Evolutionary conservation across 2,329 filamentous ascomycete genomes (phyloP).

Genomic region (Fusarium hostae): DNA sequence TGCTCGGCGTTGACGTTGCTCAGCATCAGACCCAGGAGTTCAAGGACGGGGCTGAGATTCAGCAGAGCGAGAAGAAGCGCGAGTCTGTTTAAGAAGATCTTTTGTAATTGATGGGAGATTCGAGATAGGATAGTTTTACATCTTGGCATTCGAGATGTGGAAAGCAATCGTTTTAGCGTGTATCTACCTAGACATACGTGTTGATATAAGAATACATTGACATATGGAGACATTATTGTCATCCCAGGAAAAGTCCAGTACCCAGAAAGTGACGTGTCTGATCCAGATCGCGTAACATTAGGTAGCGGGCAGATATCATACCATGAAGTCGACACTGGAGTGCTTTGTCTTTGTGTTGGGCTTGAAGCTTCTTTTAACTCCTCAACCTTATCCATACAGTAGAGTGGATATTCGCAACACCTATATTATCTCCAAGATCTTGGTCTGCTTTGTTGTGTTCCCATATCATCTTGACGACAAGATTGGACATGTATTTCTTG

Average conservation of each 20-base stretch:
- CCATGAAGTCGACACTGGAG: neutral
- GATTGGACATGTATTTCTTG: neutral
- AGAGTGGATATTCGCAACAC: neutral
- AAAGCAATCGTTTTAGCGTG: neutral
- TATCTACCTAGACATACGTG: neutral
- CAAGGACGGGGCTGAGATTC: slow-evolving; percentile 41
- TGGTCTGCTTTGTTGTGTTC: neutral
- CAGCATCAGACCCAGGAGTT: slow-evolving; percentile 26
- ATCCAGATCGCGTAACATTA: neutral
- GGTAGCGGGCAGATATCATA: neutral
- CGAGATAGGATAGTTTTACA: neutral
- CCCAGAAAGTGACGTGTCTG: neutral
- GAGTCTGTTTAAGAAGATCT: slow-evolving; percentile 31
- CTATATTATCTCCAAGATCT: neutral
- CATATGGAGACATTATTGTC: neutral
- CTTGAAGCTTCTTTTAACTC: neutral
- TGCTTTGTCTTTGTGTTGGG: neutral
- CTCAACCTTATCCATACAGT: neutral
- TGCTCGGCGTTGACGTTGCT: slow-evolving; percentile 34
- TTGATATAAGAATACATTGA: slow-evolving; percentile 3
- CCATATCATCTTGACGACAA: neutral
- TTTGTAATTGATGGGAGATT: neutral
- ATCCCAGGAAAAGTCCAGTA: too few species aligned
- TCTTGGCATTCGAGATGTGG: slow-evolving; percentile 1
- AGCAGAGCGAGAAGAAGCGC: slow-evolving; percentile 36